Evolutionary conservation across 1,139 yeast species (phyloP).

Genomic region (Debaryomyces singareniensis): DNA sequence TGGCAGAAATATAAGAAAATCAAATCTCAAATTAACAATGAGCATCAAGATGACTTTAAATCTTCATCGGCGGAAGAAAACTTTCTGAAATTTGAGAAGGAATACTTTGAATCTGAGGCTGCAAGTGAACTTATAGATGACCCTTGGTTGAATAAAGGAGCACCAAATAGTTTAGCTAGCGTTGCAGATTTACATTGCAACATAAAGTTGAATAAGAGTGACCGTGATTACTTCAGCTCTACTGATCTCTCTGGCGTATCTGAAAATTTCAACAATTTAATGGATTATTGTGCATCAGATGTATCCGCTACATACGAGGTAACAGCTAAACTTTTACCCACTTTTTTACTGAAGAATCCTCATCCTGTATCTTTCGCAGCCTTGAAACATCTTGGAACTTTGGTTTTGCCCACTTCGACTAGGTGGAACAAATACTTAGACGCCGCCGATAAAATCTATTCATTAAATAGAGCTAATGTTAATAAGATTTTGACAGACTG

Average conservation of each 20-base stretch:
- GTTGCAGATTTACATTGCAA: conserved; percentile 81
- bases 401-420: conserved; percentile 71
- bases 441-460: conserved; percentile 64
- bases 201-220: conserved; percentile 57
- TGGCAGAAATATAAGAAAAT: conserved; percentile 62
- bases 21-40: conserved; percentile 15
- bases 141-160: conserved; percentile 77
- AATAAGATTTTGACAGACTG: conserved; percentile 52
- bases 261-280: conserved; percentile 53
- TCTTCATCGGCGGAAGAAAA: conserved; percentile 6
- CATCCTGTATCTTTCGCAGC: conserved; percentile 97
- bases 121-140: conserved; percentile 36
- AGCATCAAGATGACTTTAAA: conserved; percentile 15
- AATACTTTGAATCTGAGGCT: conserved; percentile 14
- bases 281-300: conserved; percentile 82
- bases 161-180: conserved; percentile 75
- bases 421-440: conserved; percentile 69
- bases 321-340: conserved; percentile 62
- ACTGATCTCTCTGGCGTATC: conserved; percentile 49
- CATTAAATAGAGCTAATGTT: conserved; percentile 51
- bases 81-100: conserved; percentile 5
- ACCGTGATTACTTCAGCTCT: conserved; percentile 59
- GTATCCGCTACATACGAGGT: conserved; percentile 72
- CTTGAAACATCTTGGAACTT: conserved; percentile 65
- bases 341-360: conserved; percentile 63